Conservation (phyloP, 345 rosid species). For the Gossypium australe region DNA sequence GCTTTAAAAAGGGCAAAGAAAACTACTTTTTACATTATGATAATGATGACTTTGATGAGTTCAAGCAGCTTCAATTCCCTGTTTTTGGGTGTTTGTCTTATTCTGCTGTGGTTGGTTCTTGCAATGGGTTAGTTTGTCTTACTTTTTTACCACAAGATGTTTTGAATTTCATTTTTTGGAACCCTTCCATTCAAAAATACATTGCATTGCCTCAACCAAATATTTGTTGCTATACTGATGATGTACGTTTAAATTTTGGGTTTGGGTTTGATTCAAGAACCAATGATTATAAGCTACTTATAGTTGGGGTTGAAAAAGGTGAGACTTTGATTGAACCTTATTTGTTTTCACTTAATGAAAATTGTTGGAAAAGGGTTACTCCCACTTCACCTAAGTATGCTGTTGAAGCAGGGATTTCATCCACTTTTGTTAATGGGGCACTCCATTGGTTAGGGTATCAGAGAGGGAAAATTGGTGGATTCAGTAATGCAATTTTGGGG, state of each 20-base stretch:
- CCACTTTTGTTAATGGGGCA: not conserved
- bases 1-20: not conserved
- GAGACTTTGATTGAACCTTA: not conserved
- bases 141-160: accelerated
- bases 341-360: not conserved
- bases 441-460: not conserved
- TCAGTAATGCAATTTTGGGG: not conserved
- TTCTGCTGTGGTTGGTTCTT: not conserved
- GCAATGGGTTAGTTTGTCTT: not conserved
- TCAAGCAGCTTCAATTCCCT: not conserved
- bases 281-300: not conserved
- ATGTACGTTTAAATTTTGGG: not conserved
- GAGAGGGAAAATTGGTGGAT: not conserved
- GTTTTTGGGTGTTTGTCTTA: too few species aligned
- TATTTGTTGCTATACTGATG: not conserved
- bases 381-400: not conserved
- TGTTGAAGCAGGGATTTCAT: not conserved
- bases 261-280: not conserved
- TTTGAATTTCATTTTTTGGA: not conserved
- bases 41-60: not conserved
- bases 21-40: not conserved
- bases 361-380: not conserved
- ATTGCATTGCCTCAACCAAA: not conserved
- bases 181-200: not conserved
- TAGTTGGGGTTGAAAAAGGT: not conserved